Conservation (phyloP, 2,329 filamentous ascomycete species). For the Hortaea werneckii region DNA sequence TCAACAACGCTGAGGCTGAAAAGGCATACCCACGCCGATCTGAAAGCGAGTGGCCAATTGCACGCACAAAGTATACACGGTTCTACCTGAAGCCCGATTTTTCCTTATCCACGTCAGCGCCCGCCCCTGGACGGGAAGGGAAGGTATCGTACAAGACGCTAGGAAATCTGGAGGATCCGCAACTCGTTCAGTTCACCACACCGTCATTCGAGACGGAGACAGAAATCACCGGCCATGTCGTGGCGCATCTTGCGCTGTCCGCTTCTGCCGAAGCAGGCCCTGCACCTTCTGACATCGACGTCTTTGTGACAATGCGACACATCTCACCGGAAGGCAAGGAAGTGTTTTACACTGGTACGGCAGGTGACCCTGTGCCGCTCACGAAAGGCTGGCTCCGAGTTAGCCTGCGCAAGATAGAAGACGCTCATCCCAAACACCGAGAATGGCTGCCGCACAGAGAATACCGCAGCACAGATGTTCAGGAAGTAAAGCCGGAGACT, state of each 20-base stretch:
- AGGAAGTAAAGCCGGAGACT: slow-evolving; percentile 44
- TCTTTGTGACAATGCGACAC: slow-evolving; percentile 54
- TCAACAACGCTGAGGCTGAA: slow-evolving; percentile 54
- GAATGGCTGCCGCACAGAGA: slow-evolving; percentile 48
- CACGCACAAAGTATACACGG: slow-evolving; percentile 52
- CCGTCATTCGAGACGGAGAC: slow-evolving; percentile 50
- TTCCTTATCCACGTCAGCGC: slow-evolving; percentile 22
- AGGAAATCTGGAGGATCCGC: slow-evolving; percentile 42
- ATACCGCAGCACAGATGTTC: slow-evolving; percentile 48
- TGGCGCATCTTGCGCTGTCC: slow-evolving; percentile 48
- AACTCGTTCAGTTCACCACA: slow-evolving; percentile 49
- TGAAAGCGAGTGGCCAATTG: slow-evolving; percentile 58
- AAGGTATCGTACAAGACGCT: slow-evolving; percentile 47
- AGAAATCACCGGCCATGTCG: slow-evolving; percentile 59
- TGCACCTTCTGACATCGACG: slow-evolving; percentile 46
- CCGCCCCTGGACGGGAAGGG: slow-evolving; percentile 2
- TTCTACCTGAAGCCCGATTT: slow-evolving; percentile 47
- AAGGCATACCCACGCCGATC: slow-evolving; percentile 44
- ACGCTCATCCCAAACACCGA: slow-evolving; percentile 41
- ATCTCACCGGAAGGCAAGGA: slow-evolving; percentile 45
- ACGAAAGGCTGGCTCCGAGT: slow-evolving; percentile 56
- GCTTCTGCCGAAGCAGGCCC: slow-evolving; percentile 7
- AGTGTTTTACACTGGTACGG: slow-evolving; percentile 55
- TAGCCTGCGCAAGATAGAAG: slow-evolving; percentile 45
- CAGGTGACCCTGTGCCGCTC: slow-evolving; percentile 52